Evolutionary conservation across 352 stramenopile genomes (phyloP).

Genomic region (Pythium periplocum): DNA sequence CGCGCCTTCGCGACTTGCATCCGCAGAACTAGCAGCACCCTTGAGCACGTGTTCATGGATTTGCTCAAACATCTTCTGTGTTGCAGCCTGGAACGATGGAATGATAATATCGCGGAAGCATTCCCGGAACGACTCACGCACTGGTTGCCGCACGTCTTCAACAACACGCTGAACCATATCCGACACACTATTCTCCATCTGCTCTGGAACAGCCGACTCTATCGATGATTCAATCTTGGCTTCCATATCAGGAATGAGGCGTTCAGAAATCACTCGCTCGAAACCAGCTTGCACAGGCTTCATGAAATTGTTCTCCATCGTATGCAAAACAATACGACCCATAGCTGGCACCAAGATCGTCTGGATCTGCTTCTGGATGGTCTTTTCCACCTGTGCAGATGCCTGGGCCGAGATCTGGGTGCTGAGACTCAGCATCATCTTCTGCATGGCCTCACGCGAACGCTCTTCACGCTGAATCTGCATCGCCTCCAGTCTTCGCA

Average conservation of each 20-base stretch:
- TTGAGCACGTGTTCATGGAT: slow-evolving; percentile 82
- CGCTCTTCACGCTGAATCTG: slow-evolving; percentile 69
- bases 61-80: slow-evolving; percentile 88
- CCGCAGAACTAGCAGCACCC: slow-evolving; percentile 36
- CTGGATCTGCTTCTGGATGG: slow-evolving; percentile 81
- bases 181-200: slow-evolving; percentile 55
- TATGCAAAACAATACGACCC: slow-evolving; percentile 81
- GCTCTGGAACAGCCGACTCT: slow-evolving; percentile 43
- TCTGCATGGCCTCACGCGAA: slow-evolving; percentile 60
- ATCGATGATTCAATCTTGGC: slow-evolving; percentile 64
- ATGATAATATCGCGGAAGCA: slow-evolving; percentile 86
- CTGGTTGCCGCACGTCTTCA: slow-evolving; percentile 71
- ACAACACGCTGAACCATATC: slow-evolving; percentile 74
- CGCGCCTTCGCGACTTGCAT: slow-evolving; percentile 46
- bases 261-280: slow-evolving; percentile 68
- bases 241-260: slow-evolving; percentile 68
- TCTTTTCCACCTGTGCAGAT: slow-evolving; percentile 71
- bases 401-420: slow-evolving; percentile 54
- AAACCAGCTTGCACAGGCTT: slow-evolving; percentile 79
- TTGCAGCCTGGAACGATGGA: slow-evolving; percentile 80
- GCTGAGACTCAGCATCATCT: slow-evolving; percentile 50
- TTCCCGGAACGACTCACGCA: slow-evolving; percentile 81
- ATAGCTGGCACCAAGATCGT: slow-evolving; percentile 77
- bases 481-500: slow-evolving; percentile 68
- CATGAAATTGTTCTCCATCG: slow-evolving; percentile 88